These are phyloP conservation scores for Dorcoceras hygrometricum DNA, from an alignment of 257 asterid species.

Conservation along the genomic window DNA sequence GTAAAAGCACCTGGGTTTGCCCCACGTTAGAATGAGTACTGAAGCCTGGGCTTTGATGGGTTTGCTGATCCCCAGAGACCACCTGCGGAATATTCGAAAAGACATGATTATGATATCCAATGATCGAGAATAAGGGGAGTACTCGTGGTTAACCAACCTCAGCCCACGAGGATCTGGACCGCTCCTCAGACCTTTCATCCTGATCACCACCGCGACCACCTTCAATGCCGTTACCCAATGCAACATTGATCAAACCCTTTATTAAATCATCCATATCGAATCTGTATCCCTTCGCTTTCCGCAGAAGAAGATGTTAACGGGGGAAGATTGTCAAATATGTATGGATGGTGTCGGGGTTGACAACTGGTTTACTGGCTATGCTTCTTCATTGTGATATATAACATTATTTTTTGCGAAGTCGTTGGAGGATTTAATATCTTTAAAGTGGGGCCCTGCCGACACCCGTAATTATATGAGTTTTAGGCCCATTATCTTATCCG, in stretches of 20 bases:
- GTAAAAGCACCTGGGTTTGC: conserved; percentile 14
- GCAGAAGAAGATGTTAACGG: no score
- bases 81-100: conserved; percentile 45
- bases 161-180: conserved; percentile 81
- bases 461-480: no score
- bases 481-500: no score
- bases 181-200: conserved; percentile 42
- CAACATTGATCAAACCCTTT: conserved; percentile 58
- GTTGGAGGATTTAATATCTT: no score
- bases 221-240: conserved; percentile 40
- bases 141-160: conserved; percentile 41
- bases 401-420: no score
- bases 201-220: conserved; percentile 24
- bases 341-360: not conserved
- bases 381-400: no score
- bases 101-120: conserved; percentile 5
- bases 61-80: conserved; percentile 53
- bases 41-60: conserved; percentile 29
- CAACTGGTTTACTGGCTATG: no score
- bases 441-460: no score
- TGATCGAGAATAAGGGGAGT: not conserved
- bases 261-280: conserved; percentile 59
- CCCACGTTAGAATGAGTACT: conserved; percentile 19
- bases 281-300: no score
- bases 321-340: no score